Base-by-base conservation (phyloP, 129 eudicot genomes). In the Chrysanthemum lavandulifolium region DNA sequence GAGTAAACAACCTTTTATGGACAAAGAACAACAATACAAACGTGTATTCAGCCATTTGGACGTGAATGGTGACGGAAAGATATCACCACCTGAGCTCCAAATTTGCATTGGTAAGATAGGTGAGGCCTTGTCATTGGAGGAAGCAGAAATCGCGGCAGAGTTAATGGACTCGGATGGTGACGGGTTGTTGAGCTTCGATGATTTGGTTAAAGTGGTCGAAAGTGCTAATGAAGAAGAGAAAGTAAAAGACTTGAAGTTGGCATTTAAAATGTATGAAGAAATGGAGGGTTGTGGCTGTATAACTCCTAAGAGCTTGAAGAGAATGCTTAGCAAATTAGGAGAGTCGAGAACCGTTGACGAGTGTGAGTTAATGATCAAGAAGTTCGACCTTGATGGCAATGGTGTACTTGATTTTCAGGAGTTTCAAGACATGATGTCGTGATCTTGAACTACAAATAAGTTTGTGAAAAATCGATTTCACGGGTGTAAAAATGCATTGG, bases 321-420 rank as follows among this genome's bases (percentile, higher is more conserved):
- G 83, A 67, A 86, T 86, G 96, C 85, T 88, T 55, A 71, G 89
- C 50, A 72, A 73, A 53, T 40, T 88, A 29, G 96, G 91, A 0
- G 83, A 83, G 69, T 52, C 81, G 15, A 77, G 68, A 68, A 81
- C 56, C 6, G 65, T 85, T 5, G 82, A 81, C 10, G 84, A 82
- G 14, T 88, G 96, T 45, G 69, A 78, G 77, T 29, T 40, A 23
- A 88, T 88, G 88, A 88, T 88, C 5, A 76, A 81, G 1, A 61
- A 49, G 67, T 85, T 80, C 48, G 91, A 85, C 33, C 76, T 86
- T 1, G 79, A 81, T 63, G 89, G 85, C 52, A 89, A 89, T 75
- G 96, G 96, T 10, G 81, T 88, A 2, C 82, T 82, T 56, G 76
- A 77, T 36, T 88, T 88, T 64, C 73, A 79, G 5, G 91, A 85